These are phyloP conservation scores for Mrakia gelida DNA, from an alignment of 768 basidiomycete genomes.

Conservation along the genomic window DNA sequence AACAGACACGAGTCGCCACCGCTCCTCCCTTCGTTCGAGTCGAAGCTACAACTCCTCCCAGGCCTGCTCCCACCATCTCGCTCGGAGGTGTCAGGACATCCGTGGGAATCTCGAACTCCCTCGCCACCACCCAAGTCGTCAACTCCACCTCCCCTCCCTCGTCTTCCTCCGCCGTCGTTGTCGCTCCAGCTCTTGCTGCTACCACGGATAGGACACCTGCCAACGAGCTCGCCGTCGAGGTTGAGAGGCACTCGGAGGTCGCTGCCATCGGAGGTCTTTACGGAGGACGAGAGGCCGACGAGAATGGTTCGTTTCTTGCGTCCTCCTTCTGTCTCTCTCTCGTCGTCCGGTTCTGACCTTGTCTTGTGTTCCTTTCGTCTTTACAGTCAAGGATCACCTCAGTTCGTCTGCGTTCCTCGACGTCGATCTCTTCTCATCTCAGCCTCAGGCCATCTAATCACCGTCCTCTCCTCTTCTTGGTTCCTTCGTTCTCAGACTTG, in stretches of 20 bases:
- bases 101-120: slow-evolving; percentile 33
- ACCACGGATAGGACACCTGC: slow-evolving; percentile 66
- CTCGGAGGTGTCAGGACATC: slow-evolving; percentile 54
- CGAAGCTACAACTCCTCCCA: slow-evolving; percentile 53
- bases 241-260: slow-evolving; percentile 73
- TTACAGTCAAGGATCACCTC: slow-evolving; percentile 76
- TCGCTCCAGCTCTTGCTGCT: neutral
- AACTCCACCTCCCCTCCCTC: slow-evolving; percentile 36
- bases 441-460: neutral
- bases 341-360: neutral
- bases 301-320: slow-evolving; percentile 37
- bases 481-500: slow-evolving; percentile 52
- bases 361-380: no score
- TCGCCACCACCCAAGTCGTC: slow-evolving; percentile 22
- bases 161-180: slow-evolving; percentile 15
- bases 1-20: no score
- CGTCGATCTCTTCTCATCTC: no score
- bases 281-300: slow-evolving; percentile 49
- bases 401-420: slow-evolving; percentile 39
- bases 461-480: neutral
- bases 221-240: slow-evolving; percentile 69
- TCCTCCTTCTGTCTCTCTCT: neutral
- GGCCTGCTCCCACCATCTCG: slow-evolving; percentile 69
- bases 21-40: slow-evolving; percentile 40
- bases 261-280: slow-evolving; percentile 81